Base-by-base conservation (phyloP, 1,284 basidiomycete species). In the Austroboletus novae-zelandiae region DNA sequence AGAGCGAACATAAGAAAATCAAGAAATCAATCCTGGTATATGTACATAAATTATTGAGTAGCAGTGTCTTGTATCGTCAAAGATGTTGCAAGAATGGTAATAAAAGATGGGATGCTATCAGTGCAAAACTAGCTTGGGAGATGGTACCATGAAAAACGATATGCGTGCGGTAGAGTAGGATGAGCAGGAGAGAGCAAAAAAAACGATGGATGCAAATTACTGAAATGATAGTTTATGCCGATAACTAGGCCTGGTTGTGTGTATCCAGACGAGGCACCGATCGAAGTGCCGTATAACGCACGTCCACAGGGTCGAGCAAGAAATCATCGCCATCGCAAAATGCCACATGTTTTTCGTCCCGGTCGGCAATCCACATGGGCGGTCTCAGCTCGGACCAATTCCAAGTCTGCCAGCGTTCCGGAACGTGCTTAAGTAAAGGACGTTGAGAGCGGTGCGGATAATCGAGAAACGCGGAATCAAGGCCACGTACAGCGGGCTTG, bases 321-420 rank as follows among this genome's bases (percentile, higher is more conserved):
- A 43, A 41, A n/a, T 58, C 51, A n/a, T 62, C 64, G 30, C 27
- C 40, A 23, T 54, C 66, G 31, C 61, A 64, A 4, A 29, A 44
- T 8, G 56, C 62, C 32, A 56, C 62, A 35, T 54, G 52, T 9
- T 18, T 23, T 14, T n/a, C 20, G 15, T 27, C 40, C 23, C 15
- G n/a, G 35, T 57, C 41, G 20, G 57, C 34, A 4, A 57, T 17
- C 68, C 65, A 70, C 18, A 47, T 14, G 31, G 66, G 68, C 8
- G 50, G 53, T 50, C 65, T 52, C 25, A 66, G 62, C 41, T 66
- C 66, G 31, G 66, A 67, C 65, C 65, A 66, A 23, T 61, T 50
- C 65, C 65, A 66, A 29, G 57, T 65, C 20, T 70, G 65, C 65
- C 65, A 66, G 42, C 55, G 68, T 15, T 67, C 61, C 37, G 63